Conservation (phyloP, 2,329 filamentous ascomycete genomes). For the Chrysoporthe austroafricana region DNA sequence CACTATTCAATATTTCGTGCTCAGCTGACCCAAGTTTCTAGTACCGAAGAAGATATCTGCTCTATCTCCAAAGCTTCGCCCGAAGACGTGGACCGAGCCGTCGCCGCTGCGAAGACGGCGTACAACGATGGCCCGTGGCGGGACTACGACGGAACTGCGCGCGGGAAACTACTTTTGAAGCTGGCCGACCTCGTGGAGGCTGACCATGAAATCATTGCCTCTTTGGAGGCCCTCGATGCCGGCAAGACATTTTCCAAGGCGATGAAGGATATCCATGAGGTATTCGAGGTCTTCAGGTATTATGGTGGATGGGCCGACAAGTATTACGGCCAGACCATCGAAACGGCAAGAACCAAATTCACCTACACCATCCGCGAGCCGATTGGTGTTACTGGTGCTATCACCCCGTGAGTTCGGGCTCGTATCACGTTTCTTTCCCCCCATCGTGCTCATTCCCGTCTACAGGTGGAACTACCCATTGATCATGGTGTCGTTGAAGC, state of each 20-base stretch:
- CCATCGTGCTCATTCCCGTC: no score
- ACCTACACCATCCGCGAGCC: slow-evolving; percentile 67
- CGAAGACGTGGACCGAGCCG: slow-evolving; percentile 71
- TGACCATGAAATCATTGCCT: slow-evolving; percentile 56
- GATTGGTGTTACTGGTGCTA: slow-evolving; percentile 66
- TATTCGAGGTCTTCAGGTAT: slow-evolving; percentile 63
- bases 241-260: slow-evolving; percentile 76
- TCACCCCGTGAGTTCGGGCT: slow-evolving; percentile 55
- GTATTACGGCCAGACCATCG: slow-evolving; percentile 77
- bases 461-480: slow-evolving; percentile 63
- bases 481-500: slow-evolving; percentile 70
- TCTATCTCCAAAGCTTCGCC: slow-evolving; percentile 70
- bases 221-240: slow-evolving; percentile 76
- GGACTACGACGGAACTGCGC: slow-evolving; percentile 66
- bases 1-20: neutral
- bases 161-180: slow-evolving; percentile 69
- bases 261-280: slow-evolving; percentile 60
- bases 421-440: no score
- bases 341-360: slow-evolving; percentile 36
- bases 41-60: slow-evolving; percentile 67
- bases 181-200: slow-evolving; percentile 71
- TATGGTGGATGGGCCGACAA: slow-evolving; percentile 83
- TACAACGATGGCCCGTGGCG: slow-evolving; percentile 71
- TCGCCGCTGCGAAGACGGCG: slow-evolving; percentile 69
- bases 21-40: slow-evolving; percentile 30